Conservation (phyloP, 257 asterid genomes). For the Paraleonurus japonicus region DNA sequence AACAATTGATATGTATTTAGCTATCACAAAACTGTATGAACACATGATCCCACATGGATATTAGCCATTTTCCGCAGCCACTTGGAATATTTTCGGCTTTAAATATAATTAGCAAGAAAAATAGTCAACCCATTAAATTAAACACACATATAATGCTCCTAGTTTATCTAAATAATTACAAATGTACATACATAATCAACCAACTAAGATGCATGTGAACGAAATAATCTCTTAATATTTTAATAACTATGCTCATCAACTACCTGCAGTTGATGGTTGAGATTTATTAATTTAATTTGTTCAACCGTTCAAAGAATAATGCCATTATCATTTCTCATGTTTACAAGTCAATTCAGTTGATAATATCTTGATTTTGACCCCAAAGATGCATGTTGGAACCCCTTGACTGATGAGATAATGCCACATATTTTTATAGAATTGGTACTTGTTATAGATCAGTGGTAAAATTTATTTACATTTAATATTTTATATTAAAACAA, state of each 20-base stretch:
- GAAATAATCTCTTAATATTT: conserved; percentile 18
- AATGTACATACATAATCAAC: conserved; percentile 2
- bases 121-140: conserved; percentile 41
- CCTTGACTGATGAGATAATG: conserved; percentile 22
- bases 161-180: background rate
- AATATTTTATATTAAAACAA: too few species aligned
- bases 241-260: conserved; percentile 37
- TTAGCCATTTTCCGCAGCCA: conserved; percentile 31
- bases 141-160: background rate
- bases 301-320: conserved; percentile 34
- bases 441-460: too few species aligned
- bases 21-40: conserved; percentile 27
- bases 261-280: conserved; percentile 34
- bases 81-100: conserved; percentile 32
- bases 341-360: background rate
- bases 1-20: conserved; percentile 27
- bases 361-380: conserved; percentile 38
- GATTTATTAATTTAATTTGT: conserved; percentile 7
- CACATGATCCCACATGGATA: conserved; percentile 83
- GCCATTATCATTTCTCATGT: conserved; percentile 28
- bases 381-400: conserved; percentile 39
- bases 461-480: too few species aligned
- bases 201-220: conserved; percentile 54
- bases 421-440: too few species aligned
- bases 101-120: conserved; percentile 21